These are phyloP conservation scores for Nemania sp. DNA, from an alignment of 2,329 filamentous ascomycete species.

Conservation along the genomic window DNA sequence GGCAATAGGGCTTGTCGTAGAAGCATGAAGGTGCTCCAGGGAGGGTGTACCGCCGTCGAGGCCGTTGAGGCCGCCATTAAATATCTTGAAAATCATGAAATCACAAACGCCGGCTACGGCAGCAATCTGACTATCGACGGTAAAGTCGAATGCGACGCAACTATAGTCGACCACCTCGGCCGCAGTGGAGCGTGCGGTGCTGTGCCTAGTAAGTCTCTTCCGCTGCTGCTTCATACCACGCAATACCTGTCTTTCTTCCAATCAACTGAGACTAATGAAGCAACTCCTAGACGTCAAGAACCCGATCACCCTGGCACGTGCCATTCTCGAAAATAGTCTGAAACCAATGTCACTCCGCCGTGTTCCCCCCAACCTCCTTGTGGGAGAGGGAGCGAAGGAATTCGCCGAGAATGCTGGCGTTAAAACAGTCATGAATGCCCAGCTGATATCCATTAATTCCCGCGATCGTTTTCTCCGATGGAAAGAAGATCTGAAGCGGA, in stretches of 20 bases:
- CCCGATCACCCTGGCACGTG: slow-evolving; percentile 82
- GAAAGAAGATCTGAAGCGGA: slow-evolving; percentile 71
- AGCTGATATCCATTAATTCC: slow-evolving; percentile 78
- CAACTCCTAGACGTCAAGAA: slow-evolving; percentile 78
- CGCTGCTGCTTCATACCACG: background rate
- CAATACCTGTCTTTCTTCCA: background rate
- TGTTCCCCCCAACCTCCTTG: slow-evolving; percentile 89
- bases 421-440: slow-evolving; percentile 71
- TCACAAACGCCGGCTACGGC: slow-evolving; percentile 95
- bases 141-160: slow-evolving; percentile 91
- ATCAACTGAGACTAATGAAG: slow-evolving; percentile 1
- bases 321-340: slow-evolving; percentile 77
- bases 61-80: slow-evolving; percentile 89
- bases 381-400: slow-evolving; percentile 81
- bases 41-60: slow-evolving; percentile 79
- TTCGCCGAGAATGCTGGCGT: slow-evolving; percentile 84
- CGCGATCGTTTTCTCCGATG: slow-evolving; percentile 79
- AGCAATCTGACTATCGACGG: slow-evolving; percentile 93
- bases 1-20: slow-evolving; percentile 72
- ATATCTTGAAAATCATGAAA: slow-evolving; percentile 87
- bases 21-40: slow-evolving; percentile 79
- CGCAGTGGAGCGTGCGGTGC: slow-evolving; percentile 93
- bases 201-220: slow-evolving; percentile 70
- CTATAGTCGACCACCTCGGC: slow-evolving; percentile 86
- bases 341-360: slow-evolving; percentile 79